Evolutionary conservation across 176 grass and related monocot genomes (phyloP).

Genomic region (Carex littledalei): DNA sequence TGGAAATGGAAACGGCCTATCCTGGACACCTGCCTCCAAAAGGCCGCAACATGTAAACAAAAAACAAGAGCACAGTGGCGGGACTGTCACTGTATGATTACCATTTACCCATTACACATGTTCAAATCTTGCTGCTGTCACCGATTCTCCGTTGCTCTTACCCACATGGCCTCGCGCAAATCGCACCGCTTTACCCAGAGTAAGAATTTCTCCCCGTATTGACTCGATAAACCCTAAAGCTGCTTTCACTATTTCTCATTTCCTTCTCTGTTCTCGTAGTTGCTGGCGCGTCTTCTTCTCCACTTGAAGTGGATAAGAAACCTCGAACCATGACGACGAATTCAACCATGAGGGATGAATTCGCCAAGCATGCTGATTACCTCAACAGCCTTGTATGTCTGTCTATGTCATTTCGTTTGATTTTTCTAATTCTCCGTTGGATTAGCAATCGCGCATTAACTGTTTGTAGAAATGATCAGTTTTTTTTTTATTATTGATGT

Average conservation of each 20-base stretch:
- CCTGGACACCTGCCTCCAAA: no score
- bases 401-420: neutral
- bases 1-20: no score
- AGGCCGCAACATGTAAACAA: no score
- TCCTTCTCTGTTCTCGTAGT: neutral
- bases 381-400: slow-evolving; percentile 35
- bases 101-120: slow-evolving; percentile 13
- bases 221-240: neutral
- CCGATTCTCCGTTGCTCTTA: slow-evolving; percentile 12
- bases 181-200: slow-evolving; percentile 18
- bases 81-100: neutral
- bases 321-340: slow-evolving; percentile 15
- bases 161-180: slow-evolving; percentile 29
- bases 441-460: neutral
- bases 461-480: slow-evolving; percentile 5
- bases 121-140: slow-evolving; percentile 14
- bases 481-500: neutral
- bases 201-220: neutral
- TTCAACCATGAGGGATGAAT: slow-evolving; percentile 33
- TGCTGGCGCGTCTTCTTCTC: slow-evolving; percentile 2
- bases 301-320: slow-evolving; percentile 24
- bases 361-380: slow-evolving; percentile 34
- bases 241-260: neutral
- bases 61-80: neutral
- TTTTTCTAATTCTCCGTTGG: neutral